phyloP scores from a whole-genome alignment of 352 stramenopile genomes.

The Phytophthora quininea region DNA sequence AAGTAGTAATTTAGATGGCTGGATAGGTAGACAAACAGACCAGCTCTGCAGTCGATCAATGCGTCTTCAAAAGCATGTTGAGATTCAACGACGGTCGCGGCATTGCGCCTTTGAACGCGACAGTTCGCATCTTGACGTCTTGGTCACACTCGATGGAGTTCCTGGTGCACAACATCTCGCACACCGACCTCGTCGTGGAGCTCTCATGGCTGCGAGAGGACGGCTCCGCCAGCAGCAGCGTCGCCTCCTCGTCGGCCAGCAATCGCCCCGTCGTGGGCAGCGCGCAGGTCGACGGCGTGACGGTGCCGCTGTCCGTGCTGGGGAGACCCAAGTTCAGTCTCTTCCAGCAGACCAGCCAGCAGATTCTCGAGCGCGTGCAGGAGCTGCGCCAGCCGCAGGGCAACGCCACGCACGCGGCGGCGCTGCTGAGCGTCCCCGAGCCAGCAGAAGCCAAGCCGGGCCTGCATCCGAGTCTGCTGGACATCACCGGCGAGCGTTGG shows the following conservation, averaged over 20 bases:
- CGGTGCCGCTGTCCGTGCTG: slow-evolving; percentile 61
- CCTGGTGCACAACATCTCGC: slow-evolving; percentile 97
- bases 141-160: slow-evolving; percentile 84
- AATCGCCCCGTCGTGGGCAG: slow-evolving; percentile 5
- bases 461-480: slow-evolving; percentile 73
- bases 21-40: slow-evolving; percentile 4
- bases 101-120: not conserved
- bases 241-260: slow-evolving; percentile 12
- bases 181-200: slow-evolving; percentile 95
- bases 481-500: slow-evolving; percentile 60
- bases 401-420: slow-evolving; percentile 21
- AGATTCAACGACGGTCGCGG: slow-evolving; percentile 7
- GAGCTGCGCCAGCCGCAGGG: slow-evolving; percentile 36
- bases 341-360: slow-evolving; percentile 80
- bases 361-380: slow-evolving; percentile 73
- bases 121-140: slow-evolving; percentile 24
- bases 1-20: slow-evolving; percentile 38
- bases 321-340: slow-evolving; percentile 89
- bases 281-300: slow-evolving; percentile 26
- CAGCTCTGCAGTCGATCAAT: slow-evolving; percentile 14
- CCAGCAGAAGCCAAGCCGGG: slow-evolving; percentile 40
- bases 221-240: slow-evolving; percentile 19
- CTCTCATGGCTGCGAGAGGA: slow-evolving; percentile 76
- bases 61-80: slow-evolving; percentile 4
- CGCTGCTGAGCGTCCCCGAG: slow-evolving; percentile 20